These are phyloP conservation scores for Ophiocytium majus DNA, from an alignment of 352 stramenopile species.

Conservation along the genomic window DNA sequence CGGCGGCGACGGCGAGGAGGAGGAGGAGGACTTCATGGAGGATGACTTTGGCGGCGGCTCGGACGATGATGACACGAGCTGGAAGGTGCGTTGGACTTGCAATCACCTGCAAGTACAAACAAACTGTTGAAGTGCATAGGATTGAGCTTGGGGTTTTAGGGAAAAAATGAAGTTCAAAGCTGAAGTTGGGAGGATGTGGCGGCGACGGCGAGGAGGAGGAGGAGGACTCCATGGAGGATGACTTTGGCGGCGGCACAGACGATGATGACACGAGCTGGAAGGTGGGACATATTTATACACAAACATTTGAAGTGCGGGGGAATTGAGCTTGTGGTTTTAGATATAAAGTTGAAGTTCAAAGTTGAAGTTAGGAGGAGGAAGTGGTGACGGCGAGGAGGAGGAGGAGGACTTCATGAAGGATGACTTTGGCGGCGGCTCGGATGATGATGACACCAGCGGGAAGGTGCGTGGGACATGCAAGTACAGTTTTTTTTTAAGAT, in stretches of 20 bases:
- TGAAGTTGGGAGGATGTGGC: slow-evolving; percentile 79
- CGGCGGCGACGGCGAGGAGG: slow-evolving; percentile 68
- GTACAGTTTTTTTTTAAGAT: no score
- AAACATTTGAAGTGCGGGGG: no score
- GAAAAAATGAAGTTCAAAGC: no score
- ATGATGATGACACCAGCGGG: slow-evolving; percentile 90
- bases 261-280: slow-evolving; percentile 96
- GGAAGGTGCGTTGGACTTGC: no score
- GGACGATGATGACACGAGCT: slow-evolving; percentile 88
- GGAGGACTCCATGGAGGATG: slow-evolving; percentile 59
- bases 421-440: slow-evolving; percentile 59
- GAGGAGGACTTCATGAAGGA: slow-evolving; percentile 60
- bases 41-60: slow-evolving; percentile 58
- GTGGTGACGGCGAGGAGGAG: slow-evolving; percentile 68
- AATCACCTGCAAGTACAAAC: no score
- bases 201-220: slow-evolving; percentile 68
- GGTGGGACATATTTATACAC: slow-evolving; percentile 66
- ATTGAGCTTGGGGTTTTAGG: no score
- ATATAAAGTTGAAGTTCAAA: no score
- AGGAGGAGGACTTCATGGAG: slow-evolving; percentile 62
- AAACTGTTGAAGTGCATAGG: no score
- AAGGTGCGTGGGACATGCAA: no score
- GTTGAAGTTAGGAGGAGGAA: slow-evolving; percentile 83
- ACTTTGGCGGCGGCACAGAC: slow-evolving; percentile 61
- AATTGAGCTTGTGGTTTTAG: no score